Base-by-base conservation (phyloP, 352 stramenopile genomes). In the Globisporangium parvum region DNA sequence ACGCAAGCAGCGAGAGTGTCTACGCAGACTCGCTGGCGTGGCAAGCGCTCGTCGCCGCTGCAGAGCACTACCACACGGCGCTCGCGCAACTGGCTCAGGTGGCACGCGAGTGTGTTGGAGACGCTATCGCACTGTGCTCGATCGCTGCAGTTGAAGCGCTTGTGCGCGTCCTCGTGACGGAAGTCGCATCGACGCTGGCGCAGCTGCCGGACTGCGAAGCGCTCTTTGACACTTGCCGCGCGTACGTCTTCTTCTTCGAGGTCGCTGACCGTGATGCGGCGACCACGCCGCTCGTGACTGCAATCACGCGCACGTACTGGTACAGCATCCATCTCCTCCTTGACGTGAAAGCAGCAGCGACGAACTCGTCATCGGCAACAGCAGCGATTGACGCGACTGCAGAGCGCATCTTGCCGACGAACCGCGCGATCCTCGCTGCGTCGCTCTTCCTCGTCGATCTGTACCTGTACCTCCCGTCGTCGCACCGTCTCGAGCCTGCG, bases 361-460 rank as follows among this genome's bases (percentile, higher is more conserved):
- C 57, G 24, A 14, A 6, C 26, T 31, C 26, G 26, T 28, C 26
- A 28, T 28, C 26, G 5, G 26, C 20, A 24, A 23, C 1, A 33
- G 21, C 23, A 41, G 46, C 39, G 3, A 26, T 64, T 9, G 39
- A 66, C 3, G 47, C 31, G 1, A 47, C 68, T 0, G 44, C 75
- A 10, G 26, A 57, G 15, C 49, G 55, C 2, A 53, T 63, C 1
- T 37, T 83, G 5, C 64, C 68, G 8, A 51, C 69, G 9, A 87
- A 81, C 53, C 60, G 71, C 45, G 64, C 85, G 18, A 74, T 66
- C 24, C 55, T 87, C 12, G 75, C 77, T 11, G 60, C 67, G 1
- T 71, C 75, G 48, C 73, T 88, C n/a, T 93, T 89, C 50, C 66
- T 93, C 35, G 69, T 90, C 47, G 83, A 93, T 41, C 64, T 88